A percentile compares a stretch with the other conserved stretches of the same genome.
Evolutionary conservation across 805 yeast species (phyloP).

Genomic region (Ascoidea tarda): DNA sequence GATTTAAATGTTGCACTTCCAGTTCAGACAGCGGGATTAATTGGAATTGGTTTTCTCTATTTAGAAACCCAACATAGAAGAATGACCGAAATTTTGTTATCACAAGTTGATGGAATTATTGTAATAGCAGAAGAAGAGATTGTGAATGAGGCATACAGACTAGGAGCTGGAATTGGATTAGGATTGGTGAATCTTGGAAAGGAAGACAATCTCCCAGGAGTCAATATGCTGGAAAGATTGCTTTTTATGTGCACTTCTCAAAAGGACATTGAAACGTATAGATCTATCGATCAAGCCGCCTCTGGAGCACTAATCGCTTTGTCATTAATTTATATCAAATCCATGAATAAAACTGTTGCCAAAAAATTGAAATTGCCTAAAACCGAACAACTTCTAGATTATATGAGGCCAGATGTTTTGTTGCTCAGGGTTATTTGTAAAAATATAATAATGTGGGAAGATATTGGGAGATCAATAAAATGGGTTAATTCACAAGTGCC

Average conservation of each 20-base stretch:
- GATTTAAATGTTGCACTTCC: constrained; percentile 71
- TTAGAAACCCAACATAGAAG: constrained; percentile 67
- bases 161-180: constrained; percentile 79
- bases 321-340: constrained; percentile 56
- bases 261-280: constrained; percentile 47
- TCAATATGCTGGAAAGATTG: constrained; percentile 45
- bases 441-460: constrained; percentile 62
- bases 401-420: constrained; percentile 67
- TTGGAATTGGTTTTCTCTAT: constrained; percentile 82
- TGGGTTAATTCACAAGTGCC: constrained; percentile 58
- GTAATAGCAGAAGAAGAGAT: constrained; percentile 36
- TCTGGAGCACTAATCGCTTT: constrained; percentile 69
- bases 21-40: constrained; percentile 83
- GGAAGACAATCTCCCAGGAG: constrained; percentile 45
- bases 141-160: constrained; percentile 66
- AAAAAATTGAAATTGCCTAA: constrained; percentile 44
- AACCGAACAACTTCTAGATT: constrained; percentile 45
- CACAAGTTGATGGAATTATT: constrained; percentile 49
- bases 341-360: constrained; percentile 48
- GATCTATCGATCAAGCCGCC: constrained; percentile 42
- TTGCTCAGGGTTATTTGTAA: constrained; percentile 49
- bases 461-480: constrained; percentile 27
- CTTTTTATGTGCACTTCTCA: constrained; percentile 41
- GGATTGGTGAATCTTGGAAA: constrained; percentile 77
- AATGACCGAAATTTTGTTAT: constrained; percentile 66